Evolutionary conservation across 768 basidiomycete species (phyloP), one percentile per base, ranked within the genome.

Genomic region (Termitomyces sp.): DNA sequence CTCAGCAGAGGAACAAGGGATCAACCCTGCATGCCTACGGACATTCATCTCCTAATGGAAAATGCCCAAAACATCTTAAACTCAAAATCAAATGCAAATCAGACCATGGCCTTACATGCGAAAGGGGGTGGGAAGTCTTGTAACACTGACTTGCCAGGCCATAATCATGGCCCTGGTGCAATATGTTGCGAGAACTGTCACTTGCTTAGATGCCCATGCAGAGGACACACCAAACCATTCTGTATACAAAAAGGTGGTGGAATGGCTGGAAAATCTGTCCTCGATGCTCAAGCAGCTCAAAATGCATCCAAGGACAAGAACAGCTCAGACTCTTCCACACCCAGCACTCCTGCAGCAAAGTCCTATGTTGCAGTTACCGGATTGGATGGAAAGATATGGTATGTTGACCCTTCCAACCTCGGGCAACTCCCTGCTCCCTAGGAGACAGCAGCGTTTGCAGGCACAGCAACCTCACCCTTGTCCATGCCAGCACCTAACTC

Each of bases 231-330:
- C 5, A 32, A 40, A 3, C 31, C 60, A 2, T 71, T 59, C 40
- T 70, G 69, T 43, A 58, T 69, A 14, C 31, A 44, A 0, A 25
- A 43, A 16, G 64, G 66, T 17, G 68, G 71, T 3, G 68, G 69
- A 0, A 68, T 70, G 68, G 65, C 54, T 3, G 65, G 71, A 0
- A 69, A 70, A 34, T 58, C 66, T 1, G 46, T 68, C 4, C 59
- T 53, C 1, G 65, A 69, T 23, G 62, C 65, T 0, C 55, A 34
- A 4, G 62, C 54, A 0, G 60, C 60, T 0, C 29, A 41, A 8
- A 19, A n/a, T 44, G 42, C n/a, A 25, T 44, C 43, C 23, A 21
- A 44, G 21, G 3, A 27, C 5, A 45, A 31, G 12, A n/a, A 27
- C 17, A 19, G 8, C 14, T 19, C 12, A 6, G 25, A 29, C 4